Conservation (phyloP, 1,284 basidiomycete species). For the Fistulinella cinereoalba region DNA sequence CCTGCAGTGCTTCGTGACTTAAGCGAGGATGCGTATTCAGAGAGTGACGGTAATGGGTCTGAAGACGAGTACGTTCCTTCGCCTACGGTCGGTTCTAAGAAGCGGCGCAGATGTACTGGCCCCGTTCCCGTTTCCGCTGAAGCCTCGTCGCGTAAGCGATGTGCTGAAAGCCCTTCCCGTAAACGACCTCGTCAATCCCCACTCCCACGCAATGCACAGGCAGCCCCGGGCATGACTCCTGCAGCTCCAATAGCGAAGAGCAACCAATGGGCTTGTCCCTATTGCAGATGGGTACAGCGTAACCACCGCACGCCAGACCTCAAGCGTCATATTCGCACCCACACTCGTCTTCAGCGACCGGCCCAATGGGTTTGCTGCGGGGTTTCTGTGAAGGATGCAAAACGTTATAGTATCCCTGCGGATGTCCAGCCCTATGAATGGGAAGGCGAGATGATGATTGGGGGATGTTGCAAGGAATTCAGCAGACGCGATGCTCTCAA, state of each 20-base stretch:
- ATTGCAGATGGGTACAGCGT: slow-evolving; percentile 33
- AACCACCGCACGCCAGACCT: slow-evolving; percentile 51
- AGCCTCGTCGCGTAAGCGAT: slow-evolving; percentile 7
- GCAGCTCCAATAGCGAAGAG: slow-evolving; percentile 19
- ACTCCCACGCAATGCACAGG: slow-evolving; percentile 42
- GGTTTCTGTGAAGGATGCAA: slow-evolving; percentile 37
- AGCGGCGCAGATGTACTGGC: slow-evolving; percentile 21
- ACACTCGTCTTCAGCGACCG: slow-evolving; percentile 36
- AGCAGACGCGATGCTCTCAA: slow-evolving; percentile 55
- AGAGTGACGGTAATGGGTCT: slow-evolving; percentile 29
- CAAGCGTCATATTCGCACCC: slow-evolving; percentile 51
- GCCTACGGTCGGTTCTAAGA: slow-evolving; percentile 18
- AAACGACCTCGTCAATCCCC: slow-evolving; percentile 36
- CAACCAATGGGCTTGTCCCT: slow-evolving; percentile 33
- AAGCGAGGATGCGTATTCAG: slow-evolving; percentile 21
- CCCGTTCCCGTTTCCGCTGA: neutral
- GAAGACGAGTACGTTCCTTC: slow-evolving; percentile 36
- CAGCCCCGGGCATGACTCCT: slow-evolving; percentile 12
- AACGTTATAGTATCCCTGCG: slow-evolving; percentile 26
- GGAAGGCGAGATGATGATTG: slow-evolving; percentile 38
- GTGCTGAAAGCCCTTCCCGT: slow-evolving; percentile 6
- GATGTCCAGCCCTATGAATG: slow-evolving; percentile 33
- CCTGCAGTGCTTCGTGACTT: slow-evolving; percentile 5
- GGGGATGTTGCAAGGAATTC: slow-evolving; percentile 51
- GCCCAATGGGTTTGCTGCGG: slow-evolving; percentile 40